Conservation (phyloP, 306 rosid genomes). For the Quercus bicolor region DNA sequence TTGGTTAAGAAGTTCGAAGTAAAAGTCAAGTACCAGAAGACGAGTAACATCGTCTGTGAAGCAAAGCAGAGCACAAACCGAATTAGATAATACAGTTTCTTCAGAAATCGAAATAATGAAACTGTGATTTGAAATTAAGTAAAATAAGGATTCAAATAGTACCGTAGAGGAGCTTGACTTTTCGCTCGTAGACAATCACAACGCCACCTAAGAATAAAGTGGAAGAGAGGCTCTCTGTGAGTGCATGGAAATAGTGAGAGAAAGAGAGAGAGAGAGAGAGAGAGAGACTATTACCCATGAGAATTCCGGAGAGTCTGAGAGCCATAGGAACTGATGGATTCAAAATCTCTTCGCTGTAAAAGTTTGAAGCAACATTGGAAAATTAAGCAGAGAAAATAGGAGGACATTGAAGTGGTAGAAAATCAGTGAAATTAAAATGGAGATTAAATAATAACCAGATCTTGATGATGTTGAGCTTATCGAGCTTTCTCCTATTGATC, state of each 20-base stretch:
- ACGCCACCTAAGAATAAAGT: slow-evolving; percentile 64
- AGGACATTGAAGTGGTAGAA: neutral
- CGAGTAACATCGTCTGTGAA: slow-evolving; percentile 81
- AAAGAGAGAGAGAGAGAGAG: neutral
- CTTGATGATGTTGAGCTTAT: slow-evolving; percentile 59
- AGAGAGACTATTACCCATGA: slow-evolving; percentile 63
- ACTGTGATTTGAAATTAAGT: neutral
- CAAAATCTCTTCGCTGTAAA: slow-evolving; percentile 76
- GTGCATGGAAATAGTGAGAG: slow-evolving; percentile 7
- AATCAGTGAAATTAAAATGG: neutral
- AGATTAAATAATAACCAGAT: slow-evolving; percentile 48
- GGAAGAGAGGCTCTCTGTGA: slow-evolving; percentile 7
- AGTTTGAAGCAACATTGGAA: neutral
- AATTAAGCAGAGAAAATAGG: neutral
- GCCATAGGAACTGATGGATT: slow-evolving; percentile 92
- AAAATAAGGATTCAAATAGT: neutral
- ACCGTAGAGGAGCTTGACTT: slow-evolving; percentile 82
- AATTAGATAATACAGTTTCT: slow-evolving; percentile 3
- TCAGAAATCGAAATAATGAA: neutral
- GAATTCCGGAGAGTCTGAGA: slow-evolving; percentile 90
- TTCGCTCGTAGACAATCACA: slow-evolving; percentile 82
- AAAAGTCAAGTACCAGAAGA: slow-evolving; percentile 49
- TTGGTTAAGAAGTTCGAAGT: too few species aligned
- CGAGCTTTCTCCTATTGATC: slow-evolving; percentile 67
- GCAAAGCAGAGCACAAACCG: neutral